These are phyloP conservation scores for Lepidium didymum DNA, from an alignment of 345 rosid genomes.

Conservation along the genomic window DNA sequence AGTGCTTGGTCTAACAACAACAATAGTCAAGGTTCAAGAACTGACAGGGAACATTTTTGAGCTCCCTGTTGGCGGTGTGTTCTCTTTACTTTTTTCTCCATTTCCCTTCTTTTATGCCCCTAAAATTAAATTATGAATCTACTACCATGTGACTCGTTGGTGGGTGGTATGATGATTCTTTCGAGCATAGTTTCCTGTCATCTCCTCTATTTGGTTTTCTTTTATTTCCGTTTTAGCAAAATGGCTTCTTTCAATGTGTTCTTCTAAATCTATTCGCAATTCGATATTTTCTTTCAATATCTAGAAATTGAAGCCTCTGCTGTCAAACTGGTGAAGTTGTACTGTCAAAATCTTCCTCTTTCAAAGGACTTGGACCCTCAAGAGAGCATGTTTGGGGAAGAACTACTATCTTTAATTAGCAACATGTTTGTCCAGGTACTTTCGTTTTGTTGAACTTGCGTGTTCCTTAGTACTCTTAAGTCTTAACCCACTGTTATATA, in stretches of 20 bases:
- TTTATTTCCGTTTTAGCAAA: not conserved
- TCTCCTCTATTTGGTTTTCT: not conserved
- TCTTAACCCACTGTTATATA: not conserved
- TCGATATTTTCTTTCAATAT: constrained; percentile 14
- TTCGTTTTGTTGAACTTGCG: not conserved
- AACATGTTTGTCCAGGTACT: constrained; percentile 83
- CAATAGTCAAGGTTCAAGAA: constrained; percentile 62
- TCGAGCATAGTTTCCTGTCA: not conserved
- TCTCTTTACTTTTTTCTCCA: constrained; percentile 14
- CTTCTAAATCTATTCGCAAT: constrained; percentile 4
- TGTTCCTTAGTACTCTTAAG: not conserved
- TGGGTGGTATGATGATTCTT: not conserved
- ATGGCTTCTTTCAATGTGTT: not conserved
- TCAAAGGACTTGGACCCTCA: constrained; percentile 90
- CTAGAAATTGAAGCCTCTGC: constrained; percentile 61
- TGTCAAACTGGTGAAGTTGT: constrained; percentile 60
- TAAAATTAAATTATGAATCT: not conserved
- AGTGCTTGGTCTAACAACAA: constrained; percentile 70
- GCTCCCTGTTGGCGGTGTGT: constrained; percentile 53
- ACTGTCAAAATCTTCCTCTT: constrained; percentile 64
- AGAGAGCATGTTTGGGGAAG: constrained; percentile 94
- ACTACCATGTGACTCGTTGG: not conserved
- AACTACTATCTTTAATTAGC: constrained; percentile 68
- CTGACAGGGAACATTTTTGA: constrained; percentile 46
- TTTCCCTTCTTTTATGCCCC: not conserved